phyloP scores from a whole-genome alignment of 225 moss, liverwort and hornwort genomes.

The Straminergon stramineum region DNA sequence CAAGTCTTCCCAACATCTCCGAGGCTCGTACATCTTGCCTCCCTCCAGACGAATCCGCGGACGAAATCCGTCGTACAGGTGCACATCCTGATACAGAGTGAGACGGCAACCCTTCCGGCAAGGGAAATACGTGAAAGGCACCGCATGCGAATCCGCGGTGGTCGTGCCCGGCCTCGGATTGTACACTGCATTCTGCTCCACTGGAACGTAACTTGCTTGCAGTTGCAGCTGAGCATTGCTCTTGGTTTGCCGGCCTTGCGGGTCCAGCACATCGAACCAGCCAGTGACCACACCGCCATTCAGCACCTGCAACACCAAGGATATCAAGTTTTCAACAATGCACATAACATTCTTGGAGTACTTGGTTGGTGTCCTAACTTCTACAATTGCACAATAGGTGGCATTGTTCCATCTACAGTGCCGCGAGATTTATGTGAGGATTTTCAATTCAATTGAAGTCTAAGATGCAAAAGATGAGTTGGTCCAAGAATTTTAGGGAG shows the following conservation, averaged over 20 bases:
- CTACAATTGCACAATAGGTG: not conserved
- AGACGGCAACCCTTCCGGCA: conserved; percentile 58
- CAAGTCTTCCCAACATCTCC: conserved; percentile 80
- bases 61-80: conserved; percentile 60
- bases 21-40: conserved; percentile 45
- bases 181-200: conserved; percentile 46
- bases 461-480: not conserved
- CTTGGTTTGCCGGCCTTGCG: conserved; percentile 44
- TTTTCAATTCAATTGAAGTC: not conserved
- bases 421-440: not conserved
- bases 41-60: conserved; percentile 57
- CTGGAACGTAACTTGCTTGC: conserved; percentile 48
- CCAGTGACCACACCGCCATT: conserved; percentile 45
- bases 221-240: conserved; percentile 49
- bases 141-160: conserved; percentile 25
- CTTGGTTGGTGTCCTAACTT: not conserved
- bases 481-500: not conserved
- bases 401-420: not conserved
- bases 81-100: conserved; percentile 74
- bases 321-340: not conserved
- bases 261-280: conserved; percentile 58
- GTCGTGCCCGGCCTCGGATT: conserved; percentile 6
- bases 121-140: conserved; percentile 76
- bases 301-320: not conserved
- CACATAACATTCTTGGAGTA: not conserved